Evolutionary conservation across 495 filamentous ascomycete genomes (phyloP).

Genomic region (Cryomyces antarcticus): DNA sequence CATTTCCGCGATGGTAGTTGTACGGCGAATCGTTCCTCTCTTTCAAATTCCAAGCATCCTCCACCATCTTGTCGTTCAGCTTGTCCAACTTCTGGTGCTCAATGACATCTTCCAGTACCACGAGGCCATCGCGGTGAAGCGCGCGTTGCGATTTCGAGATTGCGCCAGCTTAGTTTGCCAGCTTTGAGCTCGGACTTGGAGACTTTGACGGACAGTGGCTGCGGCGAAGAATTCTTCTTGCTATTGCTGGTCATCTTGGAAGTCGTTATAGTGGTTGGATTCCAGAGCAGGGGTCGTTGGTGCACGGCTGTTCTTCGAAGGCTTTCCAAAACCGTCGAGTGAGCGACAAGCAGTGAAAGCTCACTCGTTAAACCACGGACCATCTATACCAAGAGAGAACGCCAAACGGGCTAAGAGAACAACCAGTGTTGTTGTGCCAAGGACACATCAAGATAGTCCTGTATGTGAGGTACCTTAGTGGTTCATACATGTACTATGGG

Average conservation of each 20-base stretch:
- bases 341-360: too few relatives aligned
- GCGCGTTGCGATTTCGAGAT: slow-evolving; percentile 1
- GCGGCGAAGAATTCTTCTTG: background rate
- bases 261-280: background rate
- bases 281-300: too few relatives aligned
- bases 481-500: too few relatives aligned
- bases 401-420: too few relatives aligned
- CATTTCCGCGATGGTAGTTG: slow-evolving; percentile 3
- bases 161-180: background rate
- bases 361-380: too few relatives aligned
- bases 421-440: too few relatives aligned
- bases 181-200: background rate
- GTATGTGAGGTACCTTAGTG: too few relatives aligned
- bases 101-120: slow-evolving; percentile 6
- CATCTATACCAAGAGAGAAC: too few relatives aligned
- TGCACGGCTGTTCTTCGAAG: too few relatives aligned
- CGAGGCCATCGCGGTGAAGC: slow-evolving; percentile 6
- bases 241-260: background rate
- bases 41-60: slow-evolving; percentile 3
- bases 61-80: slow-evolving; percentile 4
- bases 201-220: background rate
- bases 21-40: slow-evolving; percentile 1
- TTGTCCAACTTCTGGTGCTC: slow-evolving; percentile 2
- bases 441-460: too few relatives aligned
- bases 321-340: too few relatives aligned